Conservation (phyloP, 2,329 filamentous ascomycete species). For the Pyricularia sp. region DNA sequence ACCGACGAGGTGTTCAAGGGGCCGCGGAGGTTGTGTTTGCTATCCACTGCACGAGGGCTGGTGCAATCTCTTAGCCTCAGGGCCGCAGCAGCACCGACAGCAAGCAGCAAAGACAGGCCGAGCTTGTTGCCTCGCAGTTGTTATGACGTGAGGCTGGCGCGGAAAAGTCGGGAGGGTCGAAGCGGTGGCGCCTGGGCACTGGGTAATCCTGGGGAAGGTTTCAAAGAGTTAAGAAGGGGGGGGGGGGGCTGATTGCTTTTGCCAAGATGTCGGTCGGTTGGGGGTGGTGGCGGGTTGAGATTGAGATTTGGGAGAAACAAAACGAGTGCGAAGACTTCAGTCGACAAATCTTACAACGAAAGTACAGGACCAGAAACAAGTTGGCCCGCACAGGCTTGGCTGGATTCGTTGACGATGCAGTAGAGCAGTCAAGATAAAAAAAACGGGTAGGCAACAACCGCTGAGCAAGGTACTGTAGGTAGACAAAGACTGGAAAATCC, state of each 20-base stretch:
- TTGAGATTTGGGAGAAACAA: neutral
- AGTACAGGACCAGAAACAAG: neutral
- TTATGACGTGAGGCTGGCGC: constrained; percentile 1
- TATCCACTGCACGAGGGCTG: neutral
- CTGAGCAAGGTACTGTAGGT: neutral
- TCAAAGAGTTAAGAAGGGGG: neutral
- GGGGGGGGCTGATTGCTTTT: neutral
- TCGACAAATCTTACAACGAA: too few species aligned
- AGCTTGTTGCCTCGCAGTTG: neutral
- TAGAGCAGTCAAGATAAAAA: neutral
- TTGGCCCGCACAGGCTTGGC: neutral
- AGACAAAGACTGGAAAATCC: too few species aligned
- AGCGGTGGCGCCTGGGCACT: constrained; percentile 1
- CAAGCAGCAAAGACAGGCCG: neutral
- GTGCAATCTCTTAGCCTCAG: neutral
- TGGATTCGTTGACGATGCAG: neutral
- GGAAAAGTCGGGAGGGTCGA: neutral
- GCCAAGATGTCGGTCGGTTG: neutral
- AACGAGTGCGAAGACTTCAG: neutral
- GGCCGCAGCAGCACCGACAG: neutral
- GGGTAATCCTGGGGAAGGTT: neutral
- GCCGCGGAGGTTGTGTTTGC: neutral
- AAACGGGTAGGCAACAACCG: neutral
- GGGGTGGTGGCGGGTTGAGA: neutral
- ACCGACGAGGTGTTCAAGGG: neutral